These are phyloP conservation scores for Discostella stelligeroides DNA, from an alignment of 108 stramenopile genomes.

Conservation along the genomic window DNA sequence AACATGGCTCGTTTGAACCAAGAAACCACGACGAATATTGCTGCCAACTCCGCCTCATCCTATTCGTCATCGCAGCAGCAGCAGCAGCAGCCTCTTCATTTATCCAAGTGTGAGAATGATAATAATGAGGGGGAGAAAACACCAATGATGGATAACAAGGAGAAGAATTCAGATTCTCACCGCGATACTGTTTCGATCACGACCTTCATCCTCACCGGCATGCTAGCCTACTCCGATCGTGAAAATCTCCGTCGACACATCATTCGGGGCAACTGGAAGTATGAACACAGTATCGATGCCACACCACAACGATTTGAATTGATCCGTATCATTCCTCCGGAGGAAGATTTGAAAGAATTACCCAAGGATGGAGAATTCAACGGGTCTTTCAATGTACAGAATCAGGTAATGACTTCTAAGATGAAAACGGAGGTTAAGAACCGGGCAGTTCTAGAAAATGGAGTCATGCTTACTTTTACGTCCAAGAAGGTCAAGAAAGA, in stretches of 20 bases:
- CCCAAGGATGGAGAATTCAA: slow-evolving; percentile 83
- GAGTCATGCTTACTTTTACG: slow-evolving; percentile 76
- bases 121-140: neutral
- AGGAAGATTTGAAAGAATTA: slow-evolving; percentile 66
- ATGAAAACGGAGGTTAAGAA: slow-evolving; percentile 77
- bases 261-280: slow-evolving; percentile 90
- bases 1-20: too few species aligned
- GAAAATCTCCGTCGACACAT: slow-evolving; percentile 69
- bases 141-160: neutral
- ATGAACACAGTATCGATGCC: slow-evolving; percentile 61
- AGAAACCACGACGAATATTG: too few species aligned
- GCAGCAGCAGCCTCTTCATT: too few species aligned
- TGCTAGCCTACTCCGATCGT: slow-evolving; percentile 72
- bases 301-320: slow-evolving; percentile 84
- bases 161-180: neutral
- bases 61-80: too few species aligned
- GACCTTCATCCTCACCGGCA: slow-evolving; percentile 73
- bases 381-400: slow-evolving; percentile 80
- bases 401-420: slow-evolving; percentile 64
- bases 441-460: slow-evolving; percentile 70
- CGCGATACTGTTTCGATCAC: slow-evolving; percentile 23
- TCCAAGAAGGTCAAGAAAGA: slow-evolving; percentile 29
- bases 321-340: slow-evolving; percentile 58
- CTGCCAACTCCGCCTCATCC: too few species aligned
- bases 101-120: too few species aligned